Percentiles rank a stretch among this genome's conserved stretches.
These are phyloP conservation scores for Phytophthora fragariaefolia DNA, from an alignment of 352 stramenopile genomes.

Conservation along the genomic window DNA sequence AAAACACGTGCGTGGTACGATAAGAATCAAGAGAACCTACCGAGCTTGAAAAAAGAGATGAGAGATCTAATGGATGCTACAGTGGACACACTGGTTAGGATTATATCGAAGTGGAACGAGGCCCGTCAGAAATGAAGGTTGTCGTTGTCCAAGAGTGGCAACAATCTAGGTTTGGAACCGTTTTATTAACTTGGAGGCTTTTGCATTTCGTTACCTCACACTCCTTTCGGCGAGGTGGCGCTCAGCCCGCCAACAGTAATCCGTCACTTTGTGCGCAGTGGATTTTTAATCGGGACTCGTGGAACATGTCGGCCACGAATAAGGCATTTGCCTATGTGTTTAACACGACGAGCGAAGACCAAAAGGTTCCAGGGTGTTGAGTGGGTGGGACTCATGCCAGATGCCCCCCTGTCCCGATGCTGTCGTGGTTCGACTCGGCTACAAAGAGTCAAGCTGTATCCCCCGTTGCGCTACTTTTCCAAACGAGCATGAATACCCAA, in stretches of 20 bases:
- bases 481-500: constrained; percentile 11
- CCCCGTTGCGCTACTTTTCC: constrained; percentile 1
- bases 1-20: constrained; percentile 21
- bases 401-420: background rate
- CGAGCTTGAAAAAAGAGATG: background rate
- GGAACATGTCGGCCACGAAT: constrained; percentile 11
- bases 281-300: constrained; percentile 18
- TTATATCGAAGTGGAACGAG: background rate
- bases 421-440: constrained; percentile 7
- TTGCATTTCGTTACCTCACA: too few species aligned
- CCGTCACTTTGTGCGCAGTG: constrained; percentile 5
- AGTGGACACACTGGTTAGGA: background rate
- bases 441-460: background rate
- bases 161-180: too few species aligned
- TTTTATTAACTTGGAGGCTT: too few species aligned
- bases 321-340: constrained; percentile 17
- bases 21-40: background rate
- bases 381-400: constrained; percentile 1
- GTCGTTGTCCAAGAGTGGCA: too few species aligned
- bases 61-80: background rate
- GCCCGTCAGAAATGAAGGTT: too few species aligned
- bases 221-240: constrained; percentile 4
- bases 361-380: constrained; percentile 11
- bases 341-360: constrained; percentile 16
- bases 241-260: constrained; percentile 6